phyloP scores from a whole-genome alignment of 129 eudicot species.

The Daucus carota region DNA sequence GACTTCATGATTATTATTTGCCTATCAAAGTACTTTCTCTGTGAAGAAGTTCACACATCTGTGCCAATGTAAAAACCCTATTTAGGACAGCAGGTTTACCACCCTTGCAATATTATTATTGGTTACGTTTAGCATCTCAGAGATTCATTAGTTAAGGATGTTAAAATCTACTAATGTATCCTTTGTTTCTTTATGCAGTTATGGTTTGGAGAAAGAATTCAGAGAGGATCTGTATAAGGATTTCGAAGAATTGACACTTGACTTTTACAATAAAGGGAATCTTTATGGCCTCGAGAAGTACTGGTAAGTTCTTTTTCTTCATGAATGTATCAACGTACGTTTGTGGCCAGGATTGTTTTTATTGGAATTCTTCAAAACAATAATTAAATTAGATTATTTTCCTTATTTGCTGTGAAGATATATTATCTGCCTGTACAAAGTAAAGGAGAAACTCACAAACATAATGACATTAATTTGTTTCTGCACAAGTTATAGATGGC shows the following conservation, averaged over 20 bases:
- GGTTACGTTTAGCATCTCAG: background rate
- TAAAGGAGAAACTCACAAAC: background rate
- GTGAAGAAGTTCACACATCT: background rate
- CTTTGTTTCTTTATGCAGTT: slow-evolving; percentile 33
- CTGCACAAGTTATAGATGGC: background rate
- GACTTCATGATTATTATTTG: background rate
- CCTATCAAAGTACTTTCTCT: background rate
- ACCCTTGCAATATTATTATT: background rate
- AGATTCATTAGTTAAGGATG: background rate
- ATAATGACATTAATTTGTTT: background rate
- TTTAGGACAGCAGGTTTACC: background rate
- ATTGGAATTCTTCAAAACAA: background rate
- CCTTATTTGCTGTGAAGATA: background rate
- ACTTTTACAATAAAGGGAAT: slow-evolving; percentile 67
- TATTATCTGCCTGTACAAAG: background rate
- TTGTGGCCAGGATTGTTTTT: background rate
- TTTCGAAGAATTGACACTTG: slow-evolving; percentile 75
- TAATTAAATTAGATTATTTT: background rate
- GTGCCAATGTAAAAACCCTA: background rate
- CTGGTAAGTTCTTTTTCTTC: slow-evolving; percentile 38
- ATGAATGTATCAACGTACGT: background rate
- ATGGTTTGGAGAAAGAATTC: slow-evolving; percentile 91
- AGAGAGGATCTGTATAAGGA: slow-evolving; percentile 65
- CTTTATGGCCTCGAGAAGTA: slow-evolving; percentile 95
- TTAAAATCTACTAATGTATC: background rate